These are phyloP conservation scores for Beauveria sp. DNA, from an alignment of 2,329 filamentous ascomycete species.

Conservation along the genomic window DNA sequence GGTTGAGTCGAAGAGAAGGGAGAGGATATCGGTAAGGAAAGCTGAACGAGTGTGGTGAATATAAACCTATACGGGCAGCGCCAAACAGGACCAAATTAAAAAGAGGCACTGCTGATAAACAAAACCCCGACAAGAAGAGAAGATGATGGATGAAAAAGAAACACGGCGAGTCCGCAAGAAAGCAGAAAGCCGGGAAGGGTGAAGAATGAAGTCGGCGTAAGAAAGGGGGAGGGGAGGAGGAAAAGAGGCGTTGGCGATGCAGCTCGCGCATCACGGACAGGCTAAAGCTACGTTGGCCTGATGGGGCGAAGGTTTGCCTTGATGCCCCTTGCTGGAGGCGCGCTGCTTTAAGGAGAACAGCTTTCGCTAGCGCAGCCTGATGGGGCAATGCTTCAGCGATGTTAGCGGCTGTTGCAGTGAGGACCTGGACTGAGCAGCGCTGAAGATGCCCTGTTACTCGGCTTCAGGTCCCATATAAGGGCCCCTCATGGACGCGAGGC, in stretches of 20 bases:
- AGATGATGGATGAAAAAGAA: conserved; percentile 14
- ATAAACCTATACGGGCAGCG: conserved; percentile 2
- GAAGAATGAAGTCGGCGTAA: conserved; percentile 9
- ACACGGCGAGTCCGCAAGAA: conserved; percentile 1
- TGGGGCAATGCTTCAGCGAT: neutral
- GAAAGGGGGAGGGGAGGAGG: conserved; percentile 11
- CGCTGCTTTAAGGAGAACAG: neutral
- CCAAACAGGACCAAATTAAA: conserved; percentile 9
- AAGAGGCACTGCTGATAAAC: conserved; percentile 14
- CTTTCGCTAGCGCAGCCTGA: neutral
- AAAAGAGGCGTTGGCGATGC: conserved; percentile 14
- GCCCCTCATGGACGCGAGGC: neutral
- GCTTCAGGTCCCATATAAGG: neutral
- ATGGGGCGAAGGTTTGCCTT: conserved; percentile 15
- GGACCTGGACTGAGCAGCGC: neutral
- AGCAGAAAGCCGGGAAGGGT: conserved; percentile 4
- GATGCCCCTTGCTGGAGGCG: neutral
- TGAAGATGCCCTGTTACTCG: neutral
- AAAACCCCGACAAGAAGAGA: conserved; percentile 4
- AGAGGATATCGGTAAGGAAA: neutral
- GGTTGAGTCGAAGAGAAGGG: neutral
- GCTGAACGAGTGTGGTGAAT: conserved; percentile 18
- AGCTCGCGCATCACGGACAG: conserved; percentile 19
- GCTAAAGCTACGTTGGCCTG: conserved; percentile 33
- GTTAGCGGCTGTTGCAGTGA: too few relatives aligned